These are phyloP conservation scores for Penicillium tannophilum DNA, from an alignment of 495 filamentous ascomycete species.

Conservation along the genomic window DNA sequence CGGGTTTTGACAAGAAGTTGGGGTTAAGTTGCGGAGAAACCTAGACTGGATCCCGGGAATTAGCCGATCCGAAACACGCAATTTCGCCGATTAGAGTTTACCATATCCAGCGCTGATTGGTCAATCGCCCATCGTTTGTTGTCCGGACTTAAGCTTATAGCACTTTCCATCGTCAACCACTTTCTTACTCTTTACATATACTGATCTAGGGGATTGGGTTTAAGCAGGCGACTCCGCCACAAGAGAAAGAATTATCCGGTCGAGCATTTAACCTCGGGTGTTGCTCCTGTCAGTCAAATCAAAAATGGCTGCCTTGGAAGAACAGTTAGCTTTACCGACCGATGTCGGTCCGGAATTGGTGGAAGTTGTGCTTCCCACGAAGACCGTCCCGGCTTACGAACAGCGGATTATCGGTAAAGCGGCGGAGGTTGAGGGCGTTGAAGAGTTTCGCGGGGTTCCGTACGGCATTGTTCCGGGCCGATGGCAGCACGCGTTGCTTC, in stretches of 20 bases:
- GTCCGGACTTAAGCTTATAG: neutral
- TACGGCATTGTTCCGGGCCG: neutral
- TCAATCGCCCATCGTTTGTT: neutral
- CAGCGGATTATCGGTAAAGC: slow-evolving; percentile 1
- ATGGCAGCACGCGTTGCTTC: neutral
- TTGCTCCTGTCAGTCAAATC: neutral
- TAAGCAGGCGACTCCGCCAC: neutral
- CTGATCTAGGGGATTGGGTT: neutral
- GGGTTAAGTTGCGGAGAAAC: neutral
- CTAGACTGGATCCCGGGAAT: neutral
- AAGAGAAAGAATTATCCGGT: neutral
- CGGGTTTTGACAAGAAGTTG: neutral
- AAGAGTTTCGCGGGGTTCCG: slow-evolving; percentile 1
- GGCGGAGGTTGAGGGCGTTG: neutral
- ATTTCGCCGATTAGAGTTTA: neutral
- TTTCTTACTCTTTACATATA: neutral
- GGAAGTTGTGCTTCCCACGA: neutral
- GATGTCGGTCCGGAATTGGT: neutral
- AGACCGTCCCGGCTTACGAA: neutral
- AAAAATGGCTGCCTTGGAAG: neutral
- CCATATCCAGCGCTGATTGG: neutral
- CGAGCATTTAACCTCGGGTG: neutral
- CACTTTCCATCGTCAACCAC: neutral
- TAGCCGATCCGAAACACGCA: neutral
- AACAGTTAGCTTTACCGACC: neutral